These are phyloP conservation scores for Corylus avellana DNA, from an alignment of 306 rosid species.

Conservation along the genomic window DNA sequence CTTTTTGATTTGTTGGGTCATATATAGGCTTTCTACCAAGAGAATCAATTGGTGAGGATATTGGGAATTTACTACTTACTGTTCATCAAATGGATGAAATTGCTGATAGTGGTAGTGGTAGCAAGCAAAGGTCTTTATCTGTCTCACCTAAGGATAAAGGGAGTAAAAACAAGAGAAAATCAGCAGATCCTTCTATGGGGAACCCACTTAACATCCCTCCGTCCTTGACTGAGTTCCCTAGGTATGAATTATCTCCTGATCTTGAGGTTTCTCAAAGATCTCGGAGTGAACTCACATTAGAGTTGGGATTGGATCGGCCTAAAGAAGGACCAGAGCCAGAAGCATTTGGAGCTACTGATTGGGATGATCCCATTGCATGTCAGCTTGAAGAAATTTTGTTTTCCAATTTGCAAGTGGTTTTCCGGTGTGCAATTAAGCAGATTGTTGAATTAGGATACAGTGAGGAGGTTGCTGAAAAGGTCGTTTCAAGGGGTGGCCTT, in stretches of 20 bases:
- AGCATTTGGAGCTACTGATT: constrained; percentile 39
- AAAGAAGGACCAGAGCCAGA: constrained; percentile 23
- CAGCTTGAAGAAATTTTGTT: constrained; percentile 52
- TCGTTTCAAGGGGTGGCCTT: constrained; percentile 51
- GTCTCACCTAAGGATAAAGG: constrained; percentile 15
- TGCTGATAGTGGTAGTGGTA: constrained; percentile 25
- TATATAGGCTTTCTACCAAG: constrained; percentile 23
- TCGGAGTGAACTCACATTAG: constrained; percentile 12
- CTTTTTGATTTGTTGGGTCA: background rate
- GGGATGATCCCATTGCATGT: constrained; percentile 55
- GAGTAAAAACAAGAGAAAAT: constrained; percentile 40
- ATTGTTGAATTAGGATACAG: constrained; percentile 50
- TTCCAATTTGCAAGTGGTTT: constrained; percentile 48
- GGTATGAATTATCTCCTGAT: constrained; percentile 15
- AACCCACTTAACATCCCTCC: constrained; percentile 7
- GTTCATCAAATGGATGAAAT: constrained; percentile 35
- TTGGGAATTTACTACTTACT: constrained; percentile 10
- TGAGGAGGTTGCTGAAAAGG: constrained; percentile 37
- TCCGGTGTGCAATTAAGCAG: constrained; percentile 42
- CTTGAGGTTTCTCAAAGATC: background rate
- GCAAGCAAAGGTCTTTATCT: constrained; percentile 7
- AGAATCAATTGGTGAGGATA: constrained; percentile 26
- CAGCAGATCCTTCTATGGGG: constrained; percentile 24
- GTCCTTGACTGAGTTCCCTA: constrained; percentile 29
- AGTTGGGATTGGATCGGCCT: constrained; percentile 20